phyloP scores from a whole-genome alignment of 2,329 filamentous ascomycete genomes.

The Scorias spongiosa region DNA sequence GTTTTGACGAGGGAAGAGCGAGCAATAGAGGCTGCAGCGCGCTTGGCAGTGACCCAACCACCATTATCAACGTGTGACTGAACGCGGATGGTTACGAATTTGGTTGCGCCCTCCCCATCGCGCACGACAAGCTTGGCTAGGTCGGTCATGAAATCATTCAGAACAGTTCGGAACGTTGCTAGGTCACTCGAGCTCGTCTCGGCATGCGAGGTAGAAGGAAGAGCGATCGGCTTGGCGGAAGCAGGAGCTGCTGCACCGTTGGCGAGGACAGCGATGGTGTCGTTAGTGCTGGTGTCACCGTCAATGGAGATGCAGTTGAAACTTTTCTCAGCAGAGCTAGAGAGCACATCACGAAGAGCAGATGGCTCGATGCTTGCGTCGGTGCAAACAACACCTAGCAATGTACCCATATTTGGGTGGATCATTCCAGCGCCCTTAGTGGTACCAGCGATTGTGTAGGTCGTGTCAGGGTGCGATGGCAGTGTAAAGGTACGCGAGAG shows the following conservation, averaged over 20 bases:
- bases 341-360: constrained; percentile 55
- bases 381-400: constrained; percentile 81
- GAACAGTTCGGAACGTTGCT: constrained; percentile 50
- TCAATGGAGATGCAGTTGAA: constrained; percentile 98
- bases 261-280: constrained; percentile 85
- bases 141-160: constrained; percentile 66
- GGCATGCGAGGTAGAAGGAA: neutral
- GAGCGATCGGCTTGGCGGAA: constrained; percentile 2
- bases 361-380: constrained; percentile 64
- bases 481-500: constrained; percentile 71
- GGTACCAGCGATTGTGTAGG: constrained; percentile 82
- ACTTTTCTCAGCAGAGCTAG: constrained; percentile 59
- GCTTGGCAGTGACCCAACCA: constrained; percentile 40
- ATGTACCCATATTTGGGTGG: constrained; percentile 95
- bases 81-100: constrained; percentile 89
- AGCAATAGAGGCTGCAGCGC: constrained; percentile 77
- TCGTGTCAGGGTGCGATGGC: constrained; percentile 57
- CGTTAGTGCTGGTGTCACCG: constrained; percentile 94
- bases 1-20: constrained; percentile 92
- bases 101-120: constrained; percentile 93
- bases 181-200: constrained; percentile 44
- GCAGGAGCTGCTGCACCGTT: constrained; percentile 60
- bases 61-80: constrained; percentile 7
- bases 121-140: constrained; percentile 87
- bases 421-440: constrained; percentile 99